A percentile compares a stretch with the other conserved stretches of the same genome.
phyloP scores from a whole-genome alignment of 305 asterid genomes.

The Fraxinus velutina region DNA sequence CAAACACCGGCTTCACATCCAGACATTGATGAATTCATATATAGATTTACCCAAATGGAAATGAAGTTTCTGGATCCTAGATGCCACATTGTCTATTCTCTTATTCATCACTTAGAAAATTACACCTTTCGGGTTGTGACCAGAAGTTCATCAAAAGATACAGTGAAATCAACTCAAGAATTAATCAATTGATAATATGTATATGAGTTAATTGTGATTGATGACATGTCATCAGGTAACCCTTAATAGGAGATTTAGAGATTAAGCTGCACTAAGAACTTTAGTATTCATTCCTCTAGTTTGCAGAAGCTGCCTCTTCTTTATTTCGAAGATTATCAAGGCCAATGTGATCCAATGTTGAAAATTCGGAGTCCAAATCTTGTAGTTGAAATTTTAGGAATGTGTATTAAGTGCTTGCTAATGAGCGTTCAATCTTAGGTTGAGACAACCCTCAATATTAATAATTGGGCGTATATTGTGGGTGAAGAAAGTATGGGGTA shows the following conservation, averaged over 20 bases:
- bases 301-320: not conserved
- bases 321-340: not conserved
- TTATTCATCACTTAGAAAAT: not conserved
- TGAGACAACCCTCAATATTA: no score
- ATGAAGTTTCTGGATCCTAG: not conserved
- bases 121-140: not conserved
- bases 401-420: no score
- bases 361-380: not conserved
- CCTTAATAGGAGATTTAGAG: not conserved
- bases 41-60: no score
- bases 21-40: no score
- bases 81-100: not conserved
- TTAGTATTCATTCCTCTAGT: not conserved
- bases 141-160: not conserved
- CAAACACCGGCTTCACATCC: no score
- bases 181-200: not conserved
- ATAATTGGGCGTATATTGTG: no score
- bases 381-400: not conserved
- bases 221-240: not conserved
- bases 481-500: no score
- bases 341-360: not conserved
- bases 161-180: not conserved
- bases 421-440: no score
- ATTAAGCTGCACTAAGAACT: not conserved
- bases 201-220: not conserved